phyloP scores from a whole-genome alignment of 2,329 filamentous ascomycete species.

The Rhytidhysteron rufulum region DNA sequence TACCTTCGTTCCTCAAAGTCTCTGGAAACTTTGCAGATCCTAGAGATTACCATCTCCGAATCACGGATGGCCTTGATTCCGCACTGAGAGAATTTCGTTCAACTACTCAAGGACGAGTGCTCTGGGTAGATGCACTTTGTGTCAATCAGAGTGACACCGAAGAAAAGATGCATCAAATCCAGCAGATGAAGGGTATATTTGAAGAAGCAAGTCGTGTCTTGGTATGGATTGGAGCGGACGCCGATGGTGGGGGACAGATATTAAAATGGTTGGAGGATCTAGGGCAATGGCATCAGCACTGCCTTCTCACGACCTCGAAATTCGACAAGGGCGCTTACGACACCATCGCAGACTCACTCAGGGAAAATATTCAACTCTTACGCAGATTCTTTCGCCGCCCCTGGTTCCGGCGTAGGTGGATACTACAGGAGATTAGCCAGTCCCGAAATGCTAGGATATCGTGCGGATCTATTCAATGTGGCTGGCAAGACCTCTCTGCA shows the following conservation, averaged over 20 bases:
- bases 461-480: neutral
- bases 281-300: slow-evolving; percentile 1
- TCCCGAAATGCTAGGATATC: neutral
- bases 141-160: neutral
- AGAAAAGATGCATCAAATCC: slow-evolving; percentile 2
- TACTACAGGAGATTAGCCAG: neutral
- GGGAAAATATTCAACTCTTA: neutral
- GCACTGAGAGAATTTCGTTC: neutral
- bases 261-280: neutral
- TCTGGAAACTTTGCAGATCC: neutral
- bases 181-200: slow-evolving; percentile 1
- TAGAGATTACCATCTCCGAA: neutral
- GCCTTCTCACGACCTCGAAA: neutral
- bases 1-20: neutral
- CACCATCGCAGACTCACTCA: neutral
- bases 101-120: neutral
- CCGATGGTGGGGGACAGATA: neutral
- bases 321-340: neutral
- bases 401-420: neutral
- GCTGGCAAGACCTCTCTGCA: neutral
- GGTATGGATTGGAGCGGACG: neutral
- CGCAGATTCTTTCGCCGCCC: neutral
- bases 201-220: slow-evolving; percentile 1
- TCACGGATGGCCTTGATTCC: neutral
- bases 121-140: slow-evolving; percentile 1